Evolutionary conservation across 306 rosid genomes (phyloP).

Genomic region (Quercus dentata): DNA sequence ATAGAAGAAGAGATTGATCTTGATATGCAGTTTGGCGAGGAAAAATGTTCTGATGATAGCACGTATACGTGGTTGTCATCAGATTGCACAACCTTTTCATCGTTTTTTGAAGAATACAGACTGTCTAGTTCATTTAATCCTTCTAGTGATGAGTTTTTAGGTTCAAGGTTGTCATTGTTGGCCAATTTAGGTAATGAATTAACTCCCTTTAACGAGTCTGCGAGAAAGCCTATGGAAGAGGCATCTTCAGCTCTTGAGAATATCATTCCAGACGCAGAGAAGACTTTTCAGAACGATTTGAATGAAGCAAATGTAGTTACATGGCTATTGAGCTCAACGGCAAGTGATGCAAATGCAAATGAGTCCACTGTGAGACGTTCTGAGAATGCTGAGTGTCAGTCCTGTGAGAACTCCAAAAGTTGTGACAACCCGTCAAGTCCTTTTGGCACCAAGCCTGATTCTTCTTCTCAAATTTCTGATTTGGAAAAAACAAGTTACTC

Average conservation of each 20-base stretch:
- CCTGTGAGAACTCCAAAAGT: not conserved
- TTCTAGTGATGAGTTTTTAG: slow-evolving; percentile 7
- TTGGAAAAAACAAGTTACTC: slow-evolving; percentile 9
- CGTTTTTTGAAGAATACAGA: not conserved
- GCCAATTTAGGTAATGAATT: slow-evolving; percentile 9
- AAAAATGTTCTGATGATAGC: not conserved
- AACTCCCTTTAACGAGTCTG: not conserved
- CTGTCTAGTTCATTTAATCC: slow-evolving; percentile 16
- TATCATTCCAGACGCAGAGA: slow-evolving; percentile 6
- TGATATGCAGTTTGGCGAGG: not conserved
- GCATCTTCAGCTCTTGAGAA: slow-evolving; percentile 6
- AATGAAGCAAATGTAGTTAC: not conserved
- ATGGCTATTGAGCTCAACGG: not conserved
- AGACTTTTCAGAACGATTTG: not conserved
- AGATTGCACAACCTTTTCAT: not conserved
- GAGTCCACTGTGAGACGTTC: slow-evolving; percentile 4
- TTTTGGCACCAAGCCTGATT: slow-evolving; percentile 14
- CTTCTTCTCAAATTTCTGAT: slow-evolving; percentile 21
- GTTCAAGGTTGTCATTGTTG: slow-evolving; percentile 29
- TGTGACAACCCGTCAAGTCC: slow-evolving; percentile 21
- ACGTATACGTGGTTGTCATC: slow-evolving; percentile 7
- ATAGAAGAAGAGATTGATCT: slow-evolving; percentile 9
- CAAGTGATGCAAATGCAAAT: not conserved
- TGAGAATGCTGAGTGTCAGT: slow-evolving; percentile 7
- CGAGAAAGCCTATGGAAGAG: not conserved